Evolutionary conservation across 2,329 filamentous ascomycete species (phyloP).

Genomic region (Colletotrichum sp.): DNA sequence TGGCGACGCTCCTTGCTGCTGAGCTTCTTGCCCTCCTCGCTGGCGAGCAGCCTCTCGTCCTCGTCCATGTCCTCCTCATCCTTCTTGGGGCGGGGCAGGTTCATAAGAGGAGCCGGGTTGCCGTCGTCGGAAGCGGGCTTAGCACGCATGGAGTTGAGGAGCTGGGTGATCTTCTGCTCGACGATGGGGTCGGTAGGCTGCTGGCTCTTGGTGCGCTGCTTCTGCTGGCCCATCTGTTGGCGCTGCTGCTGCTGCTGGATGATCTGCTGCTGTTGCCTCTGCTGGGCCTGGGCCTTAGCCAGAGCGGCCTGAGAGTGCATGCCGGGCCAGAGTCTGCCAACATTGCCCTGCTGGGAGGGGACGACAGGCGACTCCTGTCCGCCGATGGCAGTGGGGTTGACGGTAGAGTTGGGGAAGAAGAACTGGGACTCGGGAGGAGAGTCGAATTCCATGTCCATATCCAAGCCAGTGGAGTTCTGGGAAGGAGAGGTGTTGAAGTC

Average conservation of each 20-base stretch:
- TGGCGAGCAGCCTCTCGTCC: constrained; percentile 91
- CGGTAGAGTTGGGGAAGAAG: constrained; percentile 63
- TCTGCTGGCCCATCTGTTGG: constrained; percentile 48
- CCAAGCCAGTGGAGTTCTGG: constrained; percentile 63
- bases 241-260: constrained; percentile 55
- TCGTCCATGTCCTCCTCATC: constrained; percentile 99
- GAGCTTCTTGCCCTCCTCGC: constrained; percentile 98
- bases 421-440: constrained; percentile 59
- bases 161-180: constrained; percentile 92
- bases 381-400: constrained; percentile 77
- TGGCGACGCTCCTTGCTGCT: constrained; percentile 96
- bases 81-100: constrained; percentile 80
- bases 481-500: constrained; percentile 76
- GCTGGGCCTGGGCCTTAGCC: constrained; percentile 73
- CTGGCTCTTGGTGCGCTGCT: constrained; percentile 54
- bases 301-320: constrained; percentile 92
- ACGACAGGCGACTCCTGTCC: constrained; percentile 59
- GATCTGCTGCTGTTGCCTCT: constrained; percentile 63
- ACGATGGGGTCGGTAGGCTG: constrained; percentile 71
- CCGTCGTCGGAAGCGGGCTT: constrained; percentile 62
- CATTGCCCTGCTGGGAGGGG: constrained; percentile 56
- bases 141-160: constrained; percentile 90
- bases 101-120: constrained; percentile 56
- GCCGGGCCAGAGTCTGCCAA: constrained; percentile 85
- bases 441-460: constrained; percentile 69